Percentiles rank a stretch among this genome's conserved stretches.
These are phyloP conservation scores for Homolaphlyctis polyrhiza DNA, from an alignment of 371 early-diverging fungal genomes.

Conservation along the genomic window DNA sequence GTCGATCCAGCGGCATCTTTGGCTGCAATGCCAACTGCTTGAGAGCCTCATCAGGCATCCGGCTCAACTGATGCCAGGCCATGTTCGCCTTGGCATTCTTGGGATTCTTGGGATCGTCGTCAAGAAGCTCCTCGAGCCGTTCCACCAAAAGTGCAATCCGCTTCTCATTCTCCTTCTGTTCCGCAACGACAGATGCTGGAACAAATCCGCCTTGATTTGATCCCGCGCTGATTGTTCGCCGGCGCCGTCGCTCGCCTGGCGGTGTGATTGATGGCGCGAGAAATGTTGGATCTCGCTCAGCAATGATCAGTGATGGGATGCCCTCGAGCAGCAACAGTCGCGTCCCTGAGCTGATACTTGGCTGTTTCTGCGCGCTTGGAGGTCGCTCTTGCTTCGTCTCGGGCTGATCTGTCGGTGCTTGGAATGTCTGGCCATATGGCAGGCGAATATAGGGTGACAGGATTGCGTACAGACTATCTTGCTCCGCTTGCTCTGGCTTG, in stretches of 20 bases:
- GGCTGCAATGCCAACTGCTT: not conserved
- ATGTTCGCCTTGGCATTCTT: not conserved
- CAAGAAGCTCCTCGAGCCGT: conserved; percentile 15
- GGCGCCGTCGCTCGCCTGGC: conserved; percentile 7
- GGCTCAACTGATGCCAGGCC: not conserved
- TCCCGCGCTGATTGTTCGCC: not conserved
- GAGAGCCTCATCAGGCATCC: not conserved
- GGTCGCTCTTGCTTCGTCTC: not conserved
- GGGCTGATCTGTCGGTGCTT: not conserved
- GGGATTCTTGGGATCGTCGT: not conserved
- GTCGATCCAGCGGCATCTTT: not conserved
- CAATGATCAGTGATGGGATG: conserved; percentile 13
- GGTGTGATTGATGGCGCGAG: conserved; percentile 10
- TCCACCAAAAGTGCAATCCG: conserved; percentile 8
- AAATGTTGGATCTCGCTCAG: conserved; percentile 12
- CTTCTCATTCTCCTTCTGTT: conserved; percentile 2
- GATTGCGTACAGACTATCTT: not conserved
- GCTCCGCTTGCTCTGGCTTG: too few relatives aligned
- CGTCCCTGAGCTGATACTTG: not conserved
- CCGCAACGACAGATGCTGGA: not conserved
- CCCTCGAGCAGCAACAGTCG: conserved; percentile 8
- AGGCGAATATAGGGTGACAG: not conserved
- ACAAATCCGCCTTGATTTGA: not conserved
- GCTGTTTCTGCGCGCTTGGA: not conserved
- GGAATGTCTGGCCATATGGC: not conserved